phyloP scores from a whole-genome alignment of 148 eudicot genomes.

The Talinum fruticosum region DNA sequence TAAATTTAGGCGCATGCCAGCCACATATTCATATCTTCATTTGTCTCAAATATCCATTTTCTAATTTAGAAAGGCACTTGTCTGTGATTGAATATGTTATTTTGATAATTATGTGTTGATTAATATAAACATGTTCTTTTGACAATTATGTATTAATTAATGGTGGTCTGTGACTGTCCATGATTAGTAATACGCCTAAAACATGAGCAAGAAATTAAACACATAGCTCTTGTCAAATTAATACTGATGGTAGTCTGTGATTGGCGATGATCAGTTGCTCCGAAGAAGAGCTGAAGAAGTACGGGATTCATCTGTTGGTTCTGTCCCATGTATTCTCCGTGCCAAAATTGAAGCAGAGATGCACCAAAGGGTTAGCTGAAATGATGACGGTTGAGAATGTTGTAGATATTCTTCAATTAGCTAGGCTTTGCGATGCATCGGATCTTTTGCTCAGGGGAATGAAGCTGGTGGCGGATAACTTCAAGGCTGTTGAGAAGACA shows the following conservation, averaged over 20 bases:
- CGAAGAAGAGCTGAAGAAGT: constrained; percentile 70
- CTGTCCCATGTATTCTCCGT: constrained; percentile 80
- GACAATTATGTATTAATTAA: background rate
- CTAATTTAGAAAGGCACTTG: too few species aligned
- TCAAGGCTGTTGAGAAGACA: constrained; percentile 64
- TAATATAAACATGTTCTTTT: too few species aligned
- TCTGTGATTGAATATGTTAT: too few species aligned
- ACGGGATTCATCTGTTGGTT: constrained; percentile 73
- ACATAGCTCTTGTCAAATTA: background rate
- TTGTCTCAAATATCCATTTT: too few species aligned
- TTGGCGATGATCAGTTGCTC: constrained; percentile 50
- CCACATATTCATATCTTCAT: too few species aligned
- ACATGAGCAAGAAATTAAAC: background rate
- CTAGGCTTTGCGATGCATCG: constrained; percentile 77
- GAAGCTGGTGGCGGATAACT: constrained; percentile 44
- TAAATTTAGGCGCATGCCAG: too few species aligned
- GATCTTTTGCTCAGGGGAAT: constrained; percentile 67
- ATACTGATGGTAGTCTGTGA: background rate
- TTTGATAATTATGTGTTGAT: too few species aligned
- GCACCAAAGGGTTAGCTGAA: constrained; percentile 53
- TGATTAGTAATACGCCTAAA: background rate
- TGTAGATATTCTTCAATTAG: constrained; percentile 77
- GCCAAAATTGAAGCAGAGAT: constrained; percentile 73
- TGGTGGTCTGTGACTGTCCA: background rate
- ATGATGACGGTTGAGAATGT: constrained; percentile 61